A percentile compares a stretch with the other conserved stretches of the same genome.
Evolutionary conservation across 78 protist genomes (phyloP).

Genomic region (Mastigamoeba balamuthi): DNA sequence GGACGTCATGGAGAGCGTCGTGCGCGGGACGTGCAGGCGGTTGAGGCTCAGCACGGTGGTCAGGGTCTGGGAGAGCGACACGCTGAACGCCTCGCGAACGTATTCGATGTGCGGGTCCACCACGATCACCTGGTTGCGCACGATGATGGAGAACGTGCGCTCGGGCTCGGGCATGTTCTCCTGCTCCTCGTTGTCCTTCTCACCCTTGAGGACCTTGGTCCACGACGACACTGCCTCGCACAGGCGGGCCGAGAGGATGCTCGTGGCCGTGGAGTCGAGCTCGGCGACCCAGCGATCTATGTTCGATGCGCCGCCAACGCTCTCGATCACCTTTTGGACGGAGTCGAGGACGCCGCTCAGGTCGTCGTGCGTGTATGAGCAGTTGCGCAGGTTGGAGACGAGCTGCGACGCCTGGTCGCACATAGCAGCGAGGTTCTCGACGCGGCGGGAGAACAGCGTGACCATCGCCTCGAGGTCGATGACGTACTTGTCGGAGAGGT

Average conservation of each 20-base stretch:
- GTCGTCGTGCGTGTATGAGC: constrained; percentile 23
- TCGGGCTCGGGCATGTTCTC: background rate
- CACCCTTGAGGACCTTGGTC: constrained; percentile 35
- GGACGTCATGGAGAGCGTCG: too few species aligned
- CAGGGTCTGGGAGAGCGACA: too few species aligned
- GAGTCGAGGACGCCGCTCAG: constrained; percentile 3
- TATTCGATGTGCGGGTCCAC: too few species aligned
- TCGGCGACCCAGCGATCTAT: constrained; percentile 57
- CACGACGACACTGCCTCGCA: constrained; percentile 34
- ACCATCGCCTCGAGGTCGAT: constrained; percentile 43
- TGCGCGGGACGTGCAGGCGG: too few species aligned
- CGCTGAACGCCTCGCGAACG: too few species aligned
- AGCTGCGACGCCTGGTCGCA: constrained; percentile 2
- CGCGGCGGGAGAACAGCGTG: constrained; percentile 1
- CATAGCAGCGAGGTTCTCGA: constrained; percentile 10
- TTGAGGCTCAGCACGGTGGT: too few species aligned
- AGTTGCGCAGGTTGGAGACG: background rate
- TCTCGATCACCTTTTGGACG: constrained; percentile 65
- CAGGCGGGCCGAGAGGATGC: constrained; percentile 38
- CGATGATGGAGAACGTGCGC: constrained; percentile 17
- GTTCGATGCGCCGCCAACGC: constrained; percentile 43
- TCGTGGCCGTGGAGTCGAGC: constrained; percentile 36
- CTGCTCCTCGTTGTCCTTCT: background rate
- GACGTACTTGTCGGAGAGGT: constrained; percentile 22
- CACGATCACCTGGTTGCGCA: constrained; percentile 63